A percentile compares a stretch with the other conserved stretches of the same genome.
phyloP scores from a whole-genome alignment of 306 rosid genomes.

The Herpetospermum pedunculosum region DNA sequence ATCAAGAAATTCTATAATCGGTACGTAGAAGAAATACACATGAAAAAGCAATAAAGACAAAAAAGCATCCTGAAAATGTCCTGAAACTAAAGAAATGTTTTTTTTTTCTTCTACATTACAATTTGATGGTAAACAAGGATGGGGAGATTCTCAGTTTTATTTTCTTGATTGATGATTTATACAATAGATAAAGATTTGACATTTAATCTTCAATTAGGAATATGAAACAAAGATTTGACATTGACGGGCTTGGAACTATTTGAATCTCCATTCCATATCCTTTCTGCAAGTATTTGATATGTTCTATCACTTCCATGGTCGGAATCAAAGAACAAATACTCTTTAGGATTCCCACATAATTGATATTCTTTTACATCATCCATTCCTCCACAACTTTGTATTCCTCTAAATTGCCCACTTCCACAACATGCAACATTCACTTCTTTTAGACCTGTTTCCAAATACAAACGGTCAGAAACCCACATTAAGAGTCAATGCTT shows the following conservation, averaged over 20 bases:
- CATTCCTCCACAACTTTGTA: conserved; percentile 48
- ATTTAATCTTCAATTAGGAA: neutral
- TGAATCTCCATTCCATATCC: conserved; percentile 22
- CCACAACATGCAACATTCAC: conserved; percentile 52
- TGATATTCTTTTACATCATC: conserved; percentile 18
- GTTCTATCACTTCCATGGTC: conserved; percentile 28
- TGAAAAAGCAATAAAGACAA: no score
- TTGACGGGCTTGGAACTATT: neutral
- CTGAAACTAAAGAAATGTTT: no score
- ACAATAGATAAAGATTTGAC: no score
- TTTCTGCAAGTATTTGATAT: conserved; percentile 17
- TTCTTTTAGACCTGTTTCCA: conserved; percentile 33
- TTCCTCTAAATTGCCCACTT: conserved; percentile 36
- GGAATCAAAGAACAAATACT: conserved; percentile 36
- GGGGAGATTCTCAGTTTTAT: no score
- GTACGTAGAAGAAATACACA: no score
- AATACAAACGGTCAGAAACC: neutral
- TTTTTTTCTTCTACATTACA: no score
- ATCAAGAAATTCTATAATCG: no score
- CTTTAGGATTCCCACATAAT: conserved; percentile 22
- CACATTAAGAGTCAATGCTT: no score
- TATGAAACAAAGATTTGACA: no score
- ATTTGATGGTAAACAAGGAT: no score
- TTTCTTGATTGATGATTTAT: no score
- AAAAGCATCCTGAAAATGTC: no score